A percentile compares a stretch with the other conserved stretches of the same genome.
Evolutionary conservation across 805 yeast species (phyloP).

Genomic region (Metschnikowia similis): DNA sequence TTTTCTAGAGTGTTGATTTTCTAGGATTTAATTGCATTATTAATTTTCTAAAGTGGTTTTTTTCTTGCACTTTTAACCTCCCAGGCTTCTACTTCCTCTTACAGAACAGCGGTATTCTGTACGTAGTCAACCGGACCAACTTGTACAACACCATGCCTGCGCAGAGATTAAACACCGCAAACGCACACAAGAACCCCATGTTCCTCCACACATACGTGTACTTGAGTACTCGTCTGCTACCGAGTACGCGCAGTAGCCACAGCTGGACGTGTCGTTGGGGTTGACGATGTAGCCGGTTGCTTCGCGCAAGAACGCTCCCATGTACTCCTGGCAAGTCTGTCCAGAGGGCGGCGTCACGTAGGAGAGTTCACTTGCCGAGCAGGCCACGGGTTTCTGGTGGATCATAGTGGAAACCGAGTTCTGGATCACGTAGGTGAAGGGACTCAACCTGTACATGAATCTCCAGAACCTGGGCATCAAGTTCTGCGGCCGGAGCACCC

Average conservation of each 20-base stretch:
- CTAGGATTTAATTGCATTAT: too few species aligned
- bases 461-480: constrained; percentile 47
- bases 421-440: constrained; percentile 30
- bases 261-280: background rate
- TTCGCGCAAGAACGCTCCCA: background rate
- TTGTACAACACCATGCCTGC: constrained; percentile 10
- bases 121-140: constrained; percentile 8
- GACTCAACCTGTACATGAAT: constrained; percentile 42
- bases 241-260: background rate
- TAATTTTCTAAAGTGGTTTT: too few species aligned
- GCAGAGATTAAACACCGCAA: constrained; percentile 9
- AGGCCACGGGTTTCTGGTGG: constrained; percentile 41
- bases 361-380: constrained; percentile 47
- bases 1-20: too few species aligned
- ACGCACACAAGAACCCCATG: constrained; percentile 10
- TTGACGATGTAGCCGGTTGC: background rate
- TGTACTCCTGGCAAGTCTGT: constrained; percentile 3
- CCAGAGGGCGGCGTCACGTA: constrained; percentile 43
- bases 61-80: too few species aligned
- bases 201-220: constrained; percentile 12
- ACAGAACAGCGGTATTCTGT: too few species aligned
- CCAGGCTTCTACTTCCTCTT: too few species aligned
- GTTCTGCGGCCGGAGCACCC: constrained; percentile 45
- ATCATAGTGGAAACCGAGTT: constrained; percentile 42
- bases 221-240: constrained; percentile 8